Percentiles rank a stretch among this genome's conserved stretches.
These are phyloP conservation scores for Cyclanthera cordifolia DNA, from an alignment of 306 rosid genomes.

Conservation along the genomic window DNA sequence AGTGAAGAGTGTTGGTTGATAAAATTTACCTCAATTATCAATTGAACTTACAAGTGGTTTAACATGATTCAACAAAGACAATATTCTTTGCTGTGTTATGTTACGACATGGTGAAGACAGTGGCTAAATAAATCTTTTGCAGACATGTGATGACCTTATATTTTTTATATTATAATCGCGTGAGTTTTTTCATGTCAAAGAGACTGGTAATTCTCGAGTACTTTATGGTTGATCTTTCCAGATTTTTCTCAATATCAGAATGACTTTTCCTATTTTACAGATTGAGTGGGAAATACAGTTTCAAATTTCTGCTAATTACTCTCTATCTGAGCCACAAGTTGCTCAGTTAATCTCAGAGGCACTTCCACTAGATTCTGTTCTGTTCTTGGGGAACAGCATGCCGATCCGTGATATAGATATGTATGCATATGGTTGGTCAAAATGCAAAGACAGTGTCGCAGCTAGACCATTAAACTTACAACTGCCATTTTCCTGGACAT, in stretches of 20 bases:
- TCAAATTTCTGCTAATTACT: constrained; percentile 50
- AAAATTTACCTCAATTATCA: too few species aligned
- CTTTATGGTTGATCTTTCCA: neutral
- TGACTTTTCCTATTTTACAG: constrained; percentile 28
- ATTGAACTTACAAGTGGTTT: too few species aligned
- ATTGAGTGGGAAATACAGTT: constrained; percentile 74
- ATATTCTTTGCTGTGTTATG: neutral
- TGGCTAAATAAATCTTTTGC: neutral
- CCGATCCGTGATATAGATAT: constrained; percentile 82
- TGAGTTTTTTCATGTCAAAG: neutral
- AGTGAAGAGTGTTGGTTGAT: too few species aligned
- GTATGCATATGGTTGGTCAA: constrained; percentile 64
- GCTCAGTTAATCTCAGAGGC: constrained; percentile 56
- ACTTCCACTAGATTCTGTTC: constrained; percentile 56
- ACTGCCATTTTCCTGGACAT: constrained; percentile 44
- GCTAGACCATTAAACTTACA: constrained; percentile 34
- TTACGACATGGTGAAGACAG: neutral
- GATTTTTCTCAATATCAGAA: neutral
- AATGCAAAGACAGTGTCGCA: constrained; percentile 23
- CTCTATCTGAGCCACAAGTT: constrained; percentile 81
- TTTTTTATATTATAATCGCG: neutral
- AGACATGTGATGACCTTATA: neutral
- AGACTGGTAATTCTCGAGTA: neutral
- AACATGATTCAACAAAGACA: neutral
- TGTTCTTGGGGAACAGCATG: constrained; percentile 95